These are phyloP conservation scores for Populus alba DNA, from an alignment of 345 rosid species.

Conservation along the genomic window DNA sequence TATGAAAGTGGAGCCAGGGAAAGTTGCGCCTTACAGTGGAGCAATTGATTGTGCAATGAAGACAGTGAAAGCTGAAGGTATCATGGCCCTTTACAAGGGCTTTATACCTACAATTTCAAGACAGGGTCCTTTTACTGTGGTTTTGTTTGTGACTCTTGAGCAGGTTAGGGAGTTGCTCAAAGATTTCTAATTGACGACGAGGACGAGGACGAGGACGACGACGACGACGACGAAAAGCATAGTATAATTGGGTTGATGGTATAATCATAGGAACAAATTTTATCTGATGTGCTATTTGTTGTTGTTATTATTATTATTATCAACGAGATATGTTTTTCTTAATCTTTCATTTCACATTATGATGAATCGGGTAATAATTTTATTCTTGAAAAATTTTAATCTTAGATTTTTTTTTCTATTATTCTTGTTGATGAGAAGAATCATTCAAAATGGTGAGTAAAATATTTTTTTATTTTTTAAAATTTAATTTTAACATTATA, in stretches of 20 bases:
- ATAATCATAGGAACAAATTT: not conserved
- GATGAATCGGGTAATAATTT: not conserved
- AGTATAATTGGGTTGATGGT: not conserved
- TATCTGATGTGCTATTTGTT: no score
- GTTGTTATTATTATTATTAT: no score
- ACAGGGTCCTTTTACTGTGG: conserved; percentile 80
- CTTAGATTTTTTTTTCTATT: not conserved
- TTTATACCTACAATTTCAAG: conserved; percentile 74
- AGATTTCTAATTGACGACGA: conserved; percentile 34
- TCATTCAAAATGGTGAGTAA: no score
- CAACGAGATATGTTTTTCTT: not conserved
- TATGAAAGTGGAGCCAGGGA: conserved; percentile 65
- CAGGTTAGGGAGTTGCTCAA: conserved; percentile 63
- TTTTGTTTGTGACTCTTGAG: conserved; percentile 76
- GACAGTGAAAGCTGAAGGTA: conserved; percentile 63
- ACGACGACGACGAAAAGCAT: conserved; percentile 12
- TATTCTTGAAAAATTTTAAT: not conserved
- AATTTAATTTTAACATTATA: no score
- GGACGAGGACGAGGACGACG: conserved; percentile 16
- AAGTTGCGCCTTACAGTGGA: conserved; percentile 45
- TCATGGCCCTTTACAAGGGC: conserved; percentile 67
- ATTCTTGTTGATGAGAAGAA: not conserved
- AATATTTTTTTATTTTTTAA: no score
- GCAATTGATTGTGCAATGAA: conserved; percentile 67
- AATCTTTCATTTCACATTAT: not conserved